Evolutionary conservation across 2,329 filamentous ascomycete species (phyloP).

Genomic region (Tolypocladium capitatum): DNA sequence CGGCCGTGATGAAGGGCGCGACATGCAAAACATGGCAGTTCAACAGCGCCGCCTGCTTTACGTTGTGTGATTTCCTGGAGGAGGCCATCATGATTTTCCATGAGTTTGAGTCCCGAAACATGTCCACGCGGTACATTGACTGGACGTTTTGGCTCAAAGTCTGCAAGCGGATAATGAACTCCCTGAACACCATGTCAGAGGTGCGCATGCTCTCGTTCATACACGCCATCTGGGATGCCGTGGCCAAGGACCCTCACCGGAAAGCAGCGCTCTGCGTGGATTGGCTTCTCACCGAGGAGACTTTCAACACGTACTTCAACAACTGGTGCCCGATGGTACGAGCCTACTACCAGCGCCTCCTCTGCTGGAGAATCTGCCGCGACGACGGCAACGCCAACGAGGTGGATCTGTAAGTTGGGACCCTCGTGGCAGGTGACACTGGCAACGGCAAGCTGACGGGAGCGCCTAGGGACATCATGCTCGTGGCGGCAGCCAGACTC

Average conservation of each 20-base stretch:
- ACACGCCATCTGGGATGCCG: conserved; percentile 65
- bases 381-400: conserved; percentile 54
- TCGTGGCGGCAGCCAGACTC: conserved; percentile 52
- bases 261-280: conserved; percentile 59
- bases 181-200: conserved; percentile 81
- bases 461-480: conserved; percentile 50
- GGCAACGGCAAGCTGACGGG: conserved; percentile 10
- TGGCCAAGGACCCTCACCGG: conserved; percentile 50
- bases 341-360: conserved; percentile 78
- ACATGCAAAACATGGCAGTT: conserved; percentile 66
- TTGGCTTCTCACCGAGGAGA: conserved; percentile 60
- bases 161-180: conserved; percentile 64
- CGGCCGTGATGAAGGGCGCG: conserved; percentile 57
- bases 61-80: conserved; percentile 82
- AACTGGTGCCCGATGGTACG: conserved; percentile 95
- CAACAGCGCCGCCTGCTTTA: conserved; percentile 73
- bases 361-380: conserved; percentile 81
- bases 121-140: conserved; percentile 40
- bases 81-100: conserved; percentile 58
- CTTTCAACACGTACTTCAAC: conserved; percentile 74
- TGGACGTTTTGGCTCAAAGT: conserved; percentile 81
- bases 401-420: conserved; percentile 50
- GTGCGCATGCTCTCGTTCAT: conserved; percentile 73
- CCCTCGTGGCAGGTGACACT: neutral
- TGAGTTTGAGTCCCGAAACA: conserved; percentile 29